Percentiles rank a stretch among this genome's conserved stretches.
Conservation (phyloP, 1,139 yeast species). For the Wickerhamomyces sp. region DNA sequence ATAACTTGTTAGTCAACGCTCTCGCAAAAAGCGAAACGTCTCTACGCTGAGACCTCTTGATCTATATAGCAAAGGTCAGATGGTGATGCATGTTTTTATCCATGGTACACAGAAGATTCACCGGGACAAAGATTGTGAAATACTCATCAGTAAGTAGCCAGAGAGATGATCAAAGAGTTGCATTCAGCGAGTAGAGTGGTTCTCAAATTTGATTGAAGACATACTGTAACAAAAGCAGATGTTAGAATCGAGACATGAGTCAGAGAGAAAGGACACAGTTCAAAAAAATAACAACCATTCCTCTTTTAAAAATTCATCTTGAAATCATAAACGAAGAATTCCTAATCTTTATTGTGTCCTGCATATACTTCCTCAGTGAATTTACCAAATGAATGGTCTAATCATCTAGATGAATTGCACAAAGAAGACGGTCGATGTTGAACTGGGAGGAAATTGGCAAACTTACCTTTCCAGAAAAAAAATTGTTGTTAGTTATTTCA, state of each 20-base stretch:
- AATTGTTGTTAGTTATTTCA: too few species aligned
- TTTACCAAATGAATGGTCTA: slow-evolving; percentile 25
- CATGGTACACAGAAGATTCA: slow-evolving; percentile 52
- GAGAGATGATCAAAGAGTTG: neutral
- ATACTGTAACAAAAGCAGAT: slow-evolving; percentile 2
- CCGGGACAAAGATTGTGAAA: slow-evolving; percentile 41
- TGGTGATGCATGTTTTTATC: slow-evolving; percentile 87
- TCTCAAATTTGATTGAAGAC: too few species aligned
- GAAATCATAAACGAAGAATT: slow-evolving; percentile 62
- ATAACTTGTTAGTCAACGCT: too few species aligned
- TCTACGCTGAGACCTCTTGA: too few species aligned
- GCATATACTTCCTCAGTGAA: slow-evolving; percentile 61
- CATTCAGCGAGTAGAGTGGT: neutral
- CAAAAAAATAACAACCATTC: too few species aligned
- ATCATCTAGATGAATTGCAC: slow-evolving; percentile 30
- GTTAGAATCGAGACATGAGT: too few species aligned
- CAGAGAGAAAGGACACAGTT: too few species aligned
- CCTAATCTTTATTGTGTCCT: slow-evolving; percentile 53
- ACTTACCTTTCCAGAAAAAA: too few species aligned
- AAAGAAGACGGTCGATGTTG: too few species aligned
- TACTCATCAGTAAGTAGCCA: slow-evolving; percentile 25
- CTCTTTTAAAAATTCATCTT: neutral
- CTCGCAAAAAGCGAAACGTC: neutral
- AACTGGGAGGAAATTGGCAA: too few species aligned
- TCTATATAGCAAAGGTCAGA: slow-evolving; percentile 42